Conservation (phyloP, 139 green algal species). For the Volvox africanus region DNA sequence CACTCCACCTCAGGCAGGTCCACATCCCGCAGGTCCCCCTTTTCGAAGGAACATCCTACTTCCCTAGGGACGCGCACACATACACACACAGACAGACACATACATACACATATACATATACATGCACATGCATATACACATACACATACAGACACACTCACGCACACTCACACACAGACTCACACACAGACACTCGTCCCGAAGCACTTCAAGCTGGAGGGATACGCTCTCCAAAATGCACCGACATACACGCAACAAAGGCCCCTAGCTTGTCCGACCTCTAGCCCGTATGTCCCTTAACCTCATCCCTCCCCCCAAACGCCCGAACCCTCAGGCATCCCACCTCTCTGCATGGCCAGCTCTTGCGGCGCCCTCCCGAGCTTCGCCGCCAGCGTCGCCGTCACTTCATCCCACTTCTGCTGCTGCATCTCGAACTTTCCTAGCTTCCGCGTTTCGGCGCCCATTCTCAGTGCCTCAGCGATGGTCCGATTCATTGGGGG, state of each 20-base stretch:
- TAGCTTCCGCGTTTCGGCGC: constrained; percentile 33
- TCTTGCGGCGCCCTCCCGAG: constrained; percentile 25
- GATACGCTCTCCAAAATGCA: no score
- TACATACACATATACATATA: no score
- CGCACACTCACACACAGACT: no score
- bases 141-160: no score
- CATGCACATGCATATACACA: no score
- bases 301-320: not conserved
- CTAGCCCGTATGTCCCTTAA: not conserved
- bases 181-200: no score
- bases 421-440: constrained; percentile 41
- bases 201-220: no score
- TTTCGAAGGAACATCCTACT: no score
- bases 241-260: not conserved
- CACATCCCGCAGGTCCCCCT: no score
- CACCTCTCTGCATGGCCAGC: constrained; percentile 55
- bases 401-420: constrained; percentile 34
- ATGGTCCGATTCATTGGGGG: constrained; percentile 25
- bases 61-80: not conserved
- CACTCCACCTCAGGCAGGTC: no score
- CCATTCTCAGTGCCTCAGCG: constrained; percentile 15
- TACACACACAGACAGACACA: no score
- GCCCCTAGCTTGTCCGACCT: not conserved
- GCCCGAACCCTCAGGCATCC: not conserved
- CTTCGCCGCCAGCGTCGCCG: constrained; percentile 2